Percentiles rank a stretch among this genome's conserved stretches.
phyloP scores from a whole-genome alignment of 352 stramenopile species.

The Phytophthora sp. region DNA sequence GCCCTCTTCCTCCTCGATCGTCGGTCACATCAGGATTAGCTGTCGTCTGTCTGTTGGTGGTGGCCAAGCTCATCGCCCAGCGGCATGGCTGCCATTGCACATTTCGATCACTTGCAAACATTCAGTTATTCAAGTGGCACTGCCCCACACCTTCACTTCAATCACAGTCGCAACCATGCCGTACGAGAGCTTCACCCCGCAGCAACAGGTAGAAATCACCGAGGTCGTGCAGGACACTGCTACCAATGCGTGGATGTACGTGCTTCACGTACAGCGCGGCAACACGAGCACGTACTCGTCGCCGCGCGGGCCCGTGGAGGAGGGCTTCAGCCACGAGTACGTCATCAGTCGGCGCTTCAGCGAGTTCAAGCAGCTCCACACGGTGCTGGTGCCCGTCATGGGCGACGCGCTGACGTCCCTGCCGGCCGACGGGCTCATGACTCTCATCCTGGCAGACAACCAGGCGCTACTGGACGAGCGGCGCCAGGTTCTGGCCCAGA shows the following conservation, averaged over 20 bases:
- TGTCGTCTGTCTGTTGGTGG: conserved; percentile 27
- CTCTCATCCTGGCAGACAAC: conserved; percentile 73
- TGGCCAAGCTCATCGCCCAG: conserved; percentile 6
- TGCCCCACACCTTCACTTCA: background rate
- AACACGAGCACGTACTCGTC: conserved; percentile 44
- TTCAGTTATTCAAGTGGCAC: background rate
- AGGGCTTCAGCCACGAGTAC: conserved; percentile 51
- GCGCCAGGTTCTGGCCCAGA: conserved; percentile 60
- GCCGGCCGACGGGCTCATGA: conserved; percentile 63
- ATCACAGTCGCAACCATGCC: conserved; percentile 49
- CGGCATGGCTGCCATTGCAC: conserved; percentile 31
- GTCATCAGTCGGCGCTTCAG: conserved; percentile 68
- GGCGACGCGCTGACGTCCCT: conserved; percentile 53
- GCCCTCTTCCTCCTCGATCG: conserved; percentile 20
- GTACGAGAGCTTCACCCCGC: conserved; percentile 76
- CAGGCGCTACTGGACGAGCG: conserved; percentile 72
- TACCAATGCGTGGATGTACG: conserved; percentile 69
- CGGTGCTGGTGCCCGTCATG: conserved; percentile 55
- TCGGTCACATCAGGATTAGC: conserved; percentile 27
- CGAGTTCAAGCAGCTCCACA: conserved; percentile 77
- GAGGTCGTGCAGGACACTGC: conserved; percentile 65
- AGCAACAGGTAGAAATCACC: conserved; percentile 67
- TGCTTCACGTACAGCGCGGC: conserved; percentile 56
- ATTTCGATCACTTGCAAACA: conserved; percentile 27
- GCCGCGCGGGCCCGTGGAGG: conserved; percentile 38